Conservation (phyloP, 1,284 basidiomycete species). For the Puccinia coronata region DNA sequence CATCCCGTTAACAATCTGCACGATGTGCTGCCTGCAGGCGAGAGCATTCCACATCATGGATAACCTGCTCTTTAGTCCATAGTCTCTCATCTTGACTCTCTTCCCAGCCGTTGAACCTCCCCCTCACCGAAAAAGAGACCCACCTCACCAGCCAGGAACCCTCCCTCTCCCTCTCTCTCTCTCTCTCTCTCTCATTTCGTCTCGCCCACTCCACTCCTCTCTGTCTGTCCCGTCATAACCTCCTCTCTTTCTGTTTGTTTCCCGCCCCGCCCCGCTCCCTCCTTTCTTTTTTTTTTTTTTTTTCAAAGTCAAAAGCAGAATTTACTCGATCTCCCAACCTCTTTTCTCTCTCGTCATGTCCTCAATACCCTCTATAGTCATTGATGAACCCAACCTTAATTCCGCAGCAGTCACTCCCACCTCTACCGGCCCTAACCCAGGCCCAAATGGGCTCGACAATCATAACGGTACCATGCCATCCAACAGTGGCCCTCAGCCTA, state of each 20-base stretch:
- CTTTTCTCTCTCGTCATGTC: background rate
- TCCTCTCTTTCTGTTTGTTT: constrained; percentile 34
- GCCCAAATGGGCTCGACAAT: constrained; percentile 8
- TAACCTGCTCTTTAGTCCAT: too few species aligned
- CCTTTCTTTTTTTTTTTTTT: background rate
- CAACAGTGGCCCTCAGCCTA: background rate
- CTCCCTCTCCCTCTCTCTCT: too few species aligned
- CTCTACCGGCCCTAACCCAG: background rate
- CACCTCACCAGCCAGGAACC: background rate
- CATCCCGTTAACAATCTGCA: too few species aligned
- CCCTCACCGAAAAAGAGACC: too few species aligned
- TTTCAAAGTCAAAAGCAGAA: too few species aligned
- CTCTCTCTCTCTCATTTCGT: too few species aligned
- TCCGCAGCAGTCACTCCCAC: background rate
- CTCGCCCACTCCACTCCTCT: background rate
- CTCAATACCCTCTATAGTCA: constrained; percentile 11
- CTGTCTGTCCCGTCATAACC: constrained; percentile 11
- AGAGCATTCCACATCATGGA: too few species aligned
- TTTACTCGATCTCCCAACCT: background rate
- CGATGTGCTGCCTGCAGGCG: background rate
- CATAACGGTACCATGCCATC: constrained; percentile 1
- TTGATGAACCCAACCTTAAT: constrained; percentile 27
- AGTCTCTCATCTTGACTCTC: too few species aligned
- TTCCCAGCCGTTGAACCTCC: background rate
- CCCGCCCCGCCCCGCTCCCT: constrained; percentile 18